Base-by-base conservation (phyloP, 352 stramenopile genomes). In the Thalassiosira mediterranea region DNA sequence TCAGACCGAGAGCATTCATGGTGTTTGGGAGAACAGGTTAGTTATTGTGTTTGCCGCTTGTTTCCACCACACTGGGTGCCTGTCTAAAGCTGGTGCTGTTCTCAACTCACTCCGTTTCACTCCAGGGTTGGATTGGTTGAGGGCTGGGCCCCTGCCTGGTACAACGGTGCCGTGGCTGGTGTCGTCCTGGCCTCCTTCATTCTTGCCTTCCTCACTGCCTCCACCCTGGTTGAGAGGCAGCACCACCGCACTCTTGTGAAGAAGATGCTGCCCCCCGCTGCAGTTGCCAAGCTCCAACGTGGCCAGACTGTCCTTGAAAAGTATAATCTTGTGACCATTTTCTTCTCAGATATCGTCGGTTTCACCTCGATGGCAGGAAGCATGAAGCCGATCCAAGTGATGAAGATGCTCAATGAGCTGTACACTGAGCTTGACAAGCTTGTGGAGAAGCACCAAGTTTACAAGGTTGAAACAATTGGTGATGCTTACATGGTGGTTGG, bases 271-370 rank as follows among this genome's bases (percentile, higher is more conserved):
- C 70, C 70, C 28, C 42, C 28, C 1, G 52, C 31, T 17, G 62
- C 62, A 19, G 71, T 79, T 15, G 38, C 23, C 17, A 73, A 74
- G 53, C 47, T 79, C 1, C 51, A 66, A 5, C 49, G 62, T 2
- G 70, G 70, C 0, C 51, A 79, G 54, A 79, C 70, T 13, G 70
- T 79, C 1, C 4, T 79, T 8, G 70, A 79, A 44, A 79, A 69
- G 21, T 83, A 67, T 40, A 58, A 74, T 28, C 23, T 72, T 26
- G 79, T 77, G 1, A 79, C 74, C 3, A 71, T 87, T 0, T 87
- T 84, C 42, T 87, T 87, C 31, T 73, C 40, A 42, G 79, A 87
- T 37, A 84, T 87, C 46, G 79, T 87, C 10, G 74, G 79, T 11
- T 87, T 73, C 49, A 87, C 79, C 0, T 63, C 51, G 0, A 74